Conservation (phyloP, 208 protist species). For the Wallacemonas collosoma region DNA sequence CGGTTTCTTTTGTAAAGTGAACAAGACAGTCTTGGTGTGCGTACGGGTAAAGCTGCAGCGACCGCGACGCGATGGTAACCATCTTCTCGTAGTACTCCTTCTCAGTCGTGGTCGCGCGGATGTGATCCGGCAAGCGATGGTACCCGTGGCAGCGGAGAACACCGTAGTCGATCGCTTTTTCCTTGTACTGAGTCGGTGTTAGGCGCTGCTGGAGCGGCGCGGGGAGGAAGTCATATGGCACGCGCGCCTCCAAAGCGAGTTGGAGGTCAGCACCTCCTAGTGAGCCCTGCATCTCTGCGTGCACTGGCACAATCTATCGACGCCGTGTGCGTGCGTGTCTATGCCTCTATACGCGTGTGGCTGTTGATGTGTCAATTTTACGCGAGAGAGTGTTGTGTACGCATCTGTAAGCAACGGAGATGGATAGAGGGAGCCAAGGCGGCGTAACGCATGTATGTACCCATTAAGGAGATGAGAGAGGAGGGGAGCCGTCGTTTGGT, state of each 20-base stretch:
- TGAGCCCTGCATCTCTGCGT: conserved; percentile 19
- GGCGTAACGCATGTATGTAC: no score
- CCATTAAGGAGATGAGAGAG: no score
- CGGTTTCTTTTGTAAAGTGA: conserved; percentile 68
- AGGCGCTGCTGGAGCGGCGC: conserved; percentile 70
- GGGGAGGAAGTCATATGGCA: conserved; percentile 57
- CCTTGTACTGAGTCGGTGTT: conserved; percentile 51
- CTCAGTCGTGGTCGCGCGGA: conserved; percentile 46
- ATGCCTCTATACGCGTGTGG: no score
- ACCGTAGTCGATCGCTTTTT: conserved; percentile 35
- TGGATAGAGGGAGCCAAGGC: no score
- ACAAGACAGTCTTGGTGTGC: conserved; percentile 54
- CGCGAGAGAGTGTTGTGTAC: no score
- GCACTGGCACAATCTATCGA: background rate
- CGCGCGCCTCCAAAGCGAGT: conserved; percentile 47
- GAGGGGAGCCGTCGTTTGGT: no score
- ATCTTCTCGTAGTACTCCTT: conserved; percentile 74
- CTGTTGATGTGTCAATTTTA: no score
- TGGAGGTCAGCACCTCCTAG: conserved; percentile 54
- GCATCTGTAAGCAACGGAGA: no score
- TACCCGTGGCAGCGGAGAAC: conserved; percentile 65
- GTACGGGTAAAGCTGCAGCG: conserved; percentile 85
- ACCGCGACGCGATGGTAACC: conserved; percentile 46
- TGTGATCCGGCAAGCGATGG: conserved; percentile 67
- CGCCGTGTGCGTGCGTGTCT: background rate